These are phyloP conservation scores for Plasmodium vivax DNA, from an alignment of 169 alveolate genomes.

Conservation along the genomic window DNA sequence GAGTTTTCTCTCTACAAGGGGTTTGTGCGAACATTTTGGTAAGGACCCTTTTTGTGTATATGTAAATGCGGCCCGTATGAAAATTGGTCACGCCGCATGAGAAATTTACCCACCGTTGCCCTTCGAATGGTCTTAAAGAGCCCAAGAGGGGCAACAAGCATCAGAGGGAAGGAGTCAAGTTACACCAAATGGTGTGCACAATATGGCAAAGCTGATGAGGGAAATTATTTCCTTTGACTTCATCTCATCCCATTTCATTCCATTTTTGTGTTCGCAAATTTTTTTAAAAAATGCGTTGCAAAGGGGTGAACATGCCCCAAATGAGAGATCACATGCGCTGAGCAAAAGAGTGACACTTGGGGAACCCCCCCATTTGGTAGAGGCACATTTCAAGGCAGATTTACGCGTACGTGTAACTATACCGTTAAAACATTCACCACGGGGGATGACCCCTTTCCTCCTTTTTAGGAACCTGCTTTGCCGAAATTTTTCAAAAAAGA, in stretches of 20 bases:
- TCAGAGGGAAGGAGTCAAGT: neutral
- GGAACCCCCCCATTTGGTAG: neutral
- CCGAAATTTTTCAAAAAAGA: constrained; percentile 65
- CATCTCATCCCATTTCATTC: neutral
- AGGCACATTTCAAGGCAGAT: neutral
- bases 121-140: neutral
- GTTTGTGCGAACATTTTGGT: constrained; percentile 45
- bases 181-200: neutral
- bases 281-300: neutral
- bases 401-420: neutral
- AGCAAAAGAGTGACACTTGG: neutral
- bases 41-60: neutral
- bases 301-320: neutral
- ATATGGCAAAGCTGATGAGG: neutral
- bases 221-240: neutral
- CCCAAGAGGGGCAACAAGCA: neutral
- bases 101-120: neutral
- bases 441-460: neutral
- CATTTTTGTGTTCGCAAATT: neutral
- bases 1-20: constrained; percentile 69
- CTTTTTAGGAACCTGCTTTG: constrained; percentile 59
- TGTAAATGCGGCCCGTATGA: neutral
- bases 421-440: neutral
- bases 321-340: neutral
- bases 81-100: neutral